Percentiles rank a stretch among this genome's conserved stretches.
Conservation (phyloP, 2,329 filamentous ascomycete species). For the Ophiocordyceps robertsii region DNA sequence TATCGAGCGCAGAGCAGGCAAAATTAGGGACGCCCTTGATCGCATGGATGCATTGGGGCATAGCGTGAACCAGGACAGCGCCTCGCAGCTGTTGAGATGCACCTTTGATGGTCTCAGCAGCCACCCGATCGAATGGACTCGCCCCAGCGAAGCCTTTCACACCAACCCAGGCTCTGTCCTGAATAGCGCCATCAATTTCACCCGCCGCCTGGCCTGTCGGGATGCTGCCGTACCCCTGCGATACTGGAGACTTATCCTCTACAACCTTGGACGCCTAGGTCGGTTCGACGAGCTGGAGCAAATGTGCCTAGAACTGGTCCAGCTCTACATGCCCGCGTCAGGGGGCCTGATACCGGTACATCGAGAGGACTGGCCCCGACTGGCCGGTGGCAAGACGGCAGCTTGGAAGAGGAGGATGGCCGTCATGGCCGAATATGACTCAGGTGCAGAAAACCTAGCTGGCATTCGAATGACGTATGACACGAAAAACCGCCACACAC, state of each 20-base stretch:
- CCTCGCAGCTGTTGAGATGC: constrained; percentile 11
- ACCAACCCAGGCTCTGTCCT: constrained; percentile 7
- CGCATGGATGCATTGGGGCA: constrained; percentile 18
- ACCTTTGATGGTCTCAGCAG: constrained; percentile 14
- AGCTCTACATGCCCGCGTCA: constrained; percentile 19
- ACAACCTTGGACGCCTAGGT: constrained; percentile 27
- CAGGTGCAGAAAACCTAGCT: no score
- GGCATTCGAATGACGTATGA: background rate
- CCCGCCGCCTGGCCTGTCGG: constrained; percentile 14
- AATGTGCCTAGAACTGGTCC: constrained; percentile 27
- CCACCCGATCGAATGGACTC: constrained; percentile 8
- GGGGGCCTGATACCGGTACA: constrained; percentile 28
- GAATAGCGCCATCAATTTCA: constrained; percentile 16
- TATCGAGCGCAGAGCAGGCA: constrained; percentile 7
- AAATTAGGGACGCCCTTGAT: constrained; percentile 15
- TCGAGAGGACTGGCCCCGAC: constrained; percentile 24
- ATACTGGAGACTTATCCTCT: constrained; percentile 30
- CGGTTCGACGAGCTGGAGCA: constrained; percentile 31
- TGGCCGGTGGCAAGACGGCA: background rate
- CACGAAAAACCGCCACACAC: no score
- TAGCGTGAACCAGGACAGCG: constrained; percentile 13
- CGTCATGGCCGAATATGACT: no score
- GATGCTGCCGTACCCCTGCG: constrained; percentile 19
- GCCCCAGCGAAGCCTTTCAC: background rate
- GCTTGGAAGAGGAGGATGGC: background rate